Base-by-base conservation (phyloP, 2,329 filamentous ascomycete genomes). In the Fusarium graminum region DNA sequence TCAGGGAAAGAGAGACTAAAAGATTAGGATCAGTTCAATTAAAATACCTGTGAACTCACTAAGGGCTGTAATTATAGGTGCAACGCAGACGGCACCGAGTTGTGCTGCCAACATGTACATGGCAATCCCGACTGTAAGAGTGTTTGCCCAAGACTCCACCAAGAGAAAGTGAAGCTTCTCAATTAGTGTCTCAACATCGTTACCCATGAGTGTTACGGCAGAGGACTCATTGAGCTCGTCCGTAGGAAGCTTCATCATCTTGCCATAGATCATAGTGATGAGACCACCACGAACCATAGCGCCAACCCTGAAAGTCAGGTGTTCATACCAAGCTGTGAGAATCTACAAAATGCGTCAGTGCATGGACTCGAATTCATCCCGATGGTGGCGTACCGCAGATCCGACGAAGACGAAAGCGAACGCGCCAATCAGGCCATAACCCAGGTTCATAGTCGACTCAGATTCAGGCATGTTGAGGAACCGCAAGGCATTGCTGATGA, bases 261-360 rank as follows among this genome's bases (percentile, higher is more conserved):
- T 76, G 43, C 68, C 41, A 12, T 77, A 77, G 41, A 77, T 65
- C 22, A 75, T 47, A 4, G 71, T 65, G 38, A 77, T 76, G 7
- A 77, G 53, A 8, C 72, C 73, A 11, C 74, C 74, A 7, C 75
- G 70, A 2, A 75, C 68, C 71, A 76, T 75, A 10, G 73, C 71
- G 3, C 68, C 67, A 3, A 67, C 73, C 6, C 76, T 66, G 29
- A 73, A 77, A 3, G 71, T 72, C 9, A 76, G 53, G 26, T 78
- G 74, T 32, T 77, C 74, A 43, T 76, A 76, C 69, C 76, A 77
- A 2, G 74, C 75, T 12, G 72, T 77, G 9, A 63, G 59, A 26
- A 63, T 34, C 59, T 63, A 36, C 7, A 16, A 1, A 19, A 4
- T 1, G 22, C 6, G 19, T 57, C 6, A 63, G 39, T 13, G 4